phyloP scores from a whole-genome alignment of 371 early-diverging fungal genomes.

The Fennellomyces sp. region DNA sequence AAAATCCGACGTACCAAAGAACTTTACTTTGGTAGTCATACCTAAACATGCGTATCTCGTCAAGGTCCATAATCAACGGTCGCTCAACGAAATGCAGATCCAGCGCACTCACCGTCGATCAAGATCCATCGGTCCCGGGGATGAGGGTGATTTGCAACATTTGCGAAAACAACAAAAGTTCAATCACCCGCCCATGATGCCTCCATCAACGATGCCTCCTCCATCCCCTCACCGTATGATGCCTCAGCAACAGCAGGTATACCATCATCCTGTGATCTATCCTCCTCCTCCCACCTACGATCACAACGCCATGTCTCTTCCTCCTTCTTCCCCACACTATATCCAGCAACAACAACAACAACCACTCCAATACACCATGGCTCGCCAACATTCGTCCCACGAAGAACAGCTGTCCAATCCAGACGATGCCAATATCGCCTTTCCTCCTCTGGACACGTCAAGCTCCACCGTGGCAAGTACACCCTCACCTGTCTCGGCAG shows the following conservation, averaged over 20 bases:
- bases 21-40: slow-evolving; percentile 32
- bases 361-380: not conserved
- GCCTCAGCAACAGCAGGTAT: not conserved
- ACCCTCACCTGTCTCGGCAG: slow-evolving; percentile 9
- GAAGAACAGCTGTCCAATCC: not conserved
- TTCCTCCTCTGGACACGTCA: slow-evolving; percentile 17
- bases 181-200: slow-evolving; percentile 17
- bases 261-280: not conserved
- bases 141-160: slow-evolving; percentile 5
- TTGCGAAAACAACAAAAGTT: slow-evolving; percentile 19
- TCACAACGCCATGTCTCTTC: slow-evolving; percentile 1
- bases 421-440: slow-evolving; percentile 11
- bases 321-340: slow-evolving; percentile 1
- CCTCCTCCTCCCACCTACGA: not conserved
- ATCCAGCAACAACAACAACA: slow-evolving; percentile 8
- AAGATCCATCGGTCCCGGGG: not conserved
- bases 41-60: slow-evolving; percentile 36
- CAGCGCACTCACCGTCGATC: slow-evolving; percentile 21
- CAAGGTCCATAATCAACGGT: slow-evolving; percentile 39
- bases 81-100: slow-evolving; percentile 23
- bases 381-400: not conserved
- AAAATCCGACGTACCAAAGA: slow-evolving; percentile 30
- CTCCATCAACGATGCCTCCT: slow-evolving; percentile 13
- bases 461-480: slow-evolving; percentile 7
- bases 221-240: not conserved